A percentile compares a stretch with the other conserved stretches of the same genome.
Evolutionary conservation across 257 asterid species (phyloP).

Genomic region (Petunia axillaris): DNA sequence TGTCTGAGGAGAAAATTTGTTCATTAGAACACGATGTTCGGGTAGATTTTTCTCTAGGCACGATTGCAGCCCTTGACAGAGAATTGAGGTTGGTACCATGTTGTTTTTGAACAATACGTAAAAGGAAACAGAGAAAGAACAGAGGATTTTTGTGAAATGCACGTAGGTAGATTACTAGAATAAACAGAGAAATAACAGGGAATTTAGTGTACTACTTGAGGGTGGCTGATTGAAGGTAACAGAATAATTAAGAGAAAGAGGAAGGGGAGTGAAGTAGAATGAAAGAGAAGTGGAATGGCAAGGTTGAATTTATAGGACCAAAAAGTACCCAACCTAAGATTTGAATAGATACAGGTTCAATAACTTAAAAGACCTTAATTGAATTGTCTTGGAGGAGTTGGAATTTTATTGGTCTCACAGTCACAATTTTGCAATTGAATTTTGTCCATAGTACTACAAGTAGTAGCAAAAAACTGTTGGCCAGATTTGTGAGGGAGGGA

Average conservation of each 20-base stretch:
- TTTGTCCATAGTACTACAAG: no score
- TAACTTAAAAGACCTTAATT: not conserved
- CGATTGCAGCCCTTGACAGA: not conserved
- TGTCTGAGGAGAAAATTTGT: not conserved
- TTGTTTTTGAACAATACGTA: not conserved
- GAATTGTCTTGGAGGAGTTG: not conserved
- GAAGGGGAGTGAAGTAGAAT: not conserved
- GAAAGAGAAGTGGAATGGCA: slow-evolving; percentile 1
- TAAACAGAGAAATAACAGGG: not conserved
- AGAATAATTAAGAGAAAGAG: not conserved
- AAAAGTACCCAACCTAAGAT: slow-evolving; percentile 2
- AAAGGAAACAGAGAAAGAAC: not conserved
- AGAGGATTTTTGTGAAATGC: not conserved
- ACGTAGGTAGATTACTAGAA: no score
- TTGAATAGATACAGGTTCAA: not conserved
- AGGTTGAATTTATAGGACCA: slow-evolving; percentile 22
- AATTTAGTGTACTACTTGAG: no score
- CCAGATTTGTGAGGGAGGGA: not conserved
- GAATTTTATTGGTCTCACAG: no score
- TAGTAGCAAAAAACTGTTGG: not conserved
- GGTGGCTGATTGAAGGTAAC: not conserved
- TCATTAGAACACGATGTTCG: not conserved
- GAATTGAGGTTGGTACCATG: not conserved
- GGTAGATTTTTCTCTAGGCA: not conserved
- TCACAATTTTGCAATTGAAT: no score